Evolutionary conservation across 2,329 filamentous ascomycete species (phyloP).

Genomic region (Aspergillus aculeatus): DNA sequence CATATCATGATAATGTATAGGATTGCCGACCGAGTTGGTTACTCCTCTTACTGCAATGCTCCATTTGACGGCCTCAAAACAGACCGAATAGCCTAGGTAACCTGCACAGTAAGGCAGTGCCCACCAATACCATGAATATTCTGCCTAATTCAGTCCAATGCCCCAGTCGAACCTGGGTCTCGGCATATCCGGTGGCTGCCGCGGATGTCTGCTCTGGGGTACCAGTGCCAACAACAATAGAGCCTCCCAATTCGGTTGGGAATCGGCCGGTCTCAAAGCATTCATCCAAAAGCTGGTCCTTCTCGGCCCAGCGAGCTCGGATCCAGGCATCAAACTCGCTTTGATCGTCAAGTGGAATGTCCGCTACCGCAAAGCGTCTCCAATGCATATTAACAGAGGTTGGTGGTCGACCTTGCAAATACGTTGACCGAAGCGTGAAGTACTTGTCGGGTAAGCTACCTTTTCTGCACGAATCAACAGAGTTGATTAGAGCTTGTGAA

Average conservation of each 20-base stretch:
- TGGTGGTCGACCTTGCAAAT: constrained; percentile 82
- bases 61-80: constrained; percentile 9
- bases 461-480: constrained; percentile 50
- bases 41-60: background rate
- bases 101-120: constrained; percentile 35
- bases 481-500: constrained; percentile 5
- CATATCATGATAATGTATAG: constrained; percentile 2
- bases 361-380: constrained; percentile 75
- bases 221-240: constrained; percentile 47
- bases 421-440: constrained; percentile 83
- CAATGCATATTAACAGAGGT: constrained; percentile 97
- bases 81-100: constrained; percentile 25
- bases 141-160: constrained; percentile 46
- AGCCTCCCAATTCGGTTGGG: constrained; percentile 63
- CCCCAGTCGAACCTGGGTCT: constrained; percentile 42
- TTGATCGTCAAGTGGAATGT: constrained; percentile 75
- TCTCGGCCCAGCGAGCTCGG: constrained; percentile 82
- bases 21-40: background rate
- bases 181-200: constrained; percentile 41
- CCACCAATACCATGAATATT: constrained; percentile 43
- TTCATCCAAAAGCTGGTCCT: constrained; percentile 83
- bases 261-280: constrained; percentile 77
- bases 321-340: constrained; percentile 83
- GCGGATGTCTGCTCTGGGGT: constrained; percentile 30
- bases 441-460: constrained; percentile 86